These are phyloP conservation scores for Claviceps purpurea DNA, from an alignment of 2,329 filamentous ascomycete genomes.

Conservation along the genomic window DNA sequence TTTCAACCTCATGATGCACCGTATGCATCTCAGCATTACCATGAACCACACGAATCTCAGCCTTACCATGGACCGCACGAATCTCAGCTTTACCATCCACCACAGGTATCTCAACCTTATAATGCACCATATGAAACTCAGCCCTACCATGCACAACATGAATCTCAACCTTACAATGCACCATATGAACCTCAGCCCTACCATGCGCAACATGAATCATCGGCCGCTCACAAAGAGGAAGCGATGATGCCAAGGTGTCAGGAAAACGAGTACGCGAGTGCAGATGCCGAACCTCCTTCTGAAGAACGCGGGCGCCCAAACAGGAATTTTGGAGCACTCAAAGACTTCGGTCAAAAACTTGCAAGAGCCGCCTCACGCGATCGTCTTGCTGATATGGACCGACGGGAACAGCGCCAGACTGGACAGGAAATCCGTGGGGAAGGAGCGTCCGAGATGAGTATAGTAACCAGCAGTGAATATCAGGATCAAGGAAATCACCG, in stretches of 20 bases:
- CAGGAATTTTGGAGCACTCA: slow-evolving; percentile 34
- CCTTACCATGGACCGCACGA: too few relatives aligned
- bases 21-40: too few relatives aligned
- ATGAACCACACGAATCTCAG: too few relatives aligned
- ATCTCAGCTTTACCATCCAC: too few relatives aligned
- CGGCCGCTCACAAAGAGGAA: slow-evolving; percentile 8
- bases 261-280: slow-evolving; percentile 24
- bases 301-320: slow-evolving; percentile 24
- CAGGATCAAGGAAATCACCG: slow-evolving; percentile 23
- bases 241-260: slow-evolving; percentile 26
- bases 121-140: too few relatives aligned
- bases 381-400: slow-evolving; percentile 16
- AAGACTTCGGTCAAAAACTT: slow-evolving; percentile 34
- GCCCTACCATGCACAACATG: slow-evolving; percentile 6
- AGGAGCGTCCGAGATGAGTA: slow-evolving; percentile 28
- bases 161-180: not conserved
- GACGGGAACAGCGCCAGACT: slow-evolving; percentile 1
- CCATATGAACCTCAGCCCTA: not conserved
- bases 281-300: slow-evolving; percentile 21
- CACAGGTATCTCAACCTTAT: too few relatives aligned
- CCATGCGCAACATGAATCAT: slow-evolving; percentile 8
- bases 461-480: slow-evolving; percentile 22
- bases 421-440: slow-evolving; percentile 19
- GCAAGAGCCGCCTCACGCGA: slow-evolving; percentile 20
- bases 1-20: too few relatives aligned